Evolutionary conservation across 352 stramenopile genomes (phyloP), one percentile per base, ranked within the genome.

Genomic region (Pythium myriotylum): DNA sequence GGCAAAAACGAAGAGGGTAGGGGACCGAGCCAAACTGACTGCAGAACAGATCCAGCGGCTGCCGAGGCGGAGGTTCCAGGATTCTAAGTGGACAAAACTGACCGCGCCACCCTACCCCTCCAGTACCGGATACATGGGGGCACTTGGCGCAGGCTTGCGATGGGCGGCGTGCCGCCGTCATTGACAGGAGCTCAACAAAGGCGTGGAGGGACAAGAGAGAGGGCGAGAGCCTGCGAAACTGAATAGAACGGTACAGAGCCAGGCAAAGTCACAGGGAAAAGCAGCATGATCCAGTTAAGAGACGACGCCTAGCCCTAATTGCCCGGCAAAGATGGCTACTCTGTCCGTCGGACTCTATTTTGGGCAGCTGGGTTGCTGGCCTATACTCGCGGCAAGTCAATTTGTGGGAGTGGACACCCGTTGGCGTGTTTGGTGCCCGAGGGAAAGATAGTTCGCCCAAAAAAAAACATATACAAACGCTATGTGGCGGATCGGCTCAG

Each of bases 271-370:
- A 57, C 50, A 46, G 29, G 50, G 50, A 57, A 57, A 32, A 32
- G 45, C 45, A 52, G 29, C 29, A 24, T 35, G 12, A 40, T 59
- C 24, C 19, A 47, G 37, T 29, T 59, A 20, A 45, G 19, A 56
- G 8, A 19, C 20, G 16, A n/a, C 29, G 10, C 49, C 49, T 56
- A 56, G n/a, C 49, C 49, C 49, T 56, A 45, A 41, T 35, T 35
- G 40, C 5, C 8, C 19, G 3, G 35, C 17, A 47, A 29, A 35
- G 27, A 46, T 61, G 54, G 54, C 54, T 61, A 42, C 42, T 10
- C 33, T 61, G 54, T 61, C 54, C 32, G 43, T 46, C 54, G 54
- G 50, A 57, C 50, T 57, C 32, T 45, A 22, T 57, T 24, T 33
- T 27, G 17, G n/a, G 41, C 54, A 53, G 27, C 23, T 10, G 39